phyloP scores from a whole-genome alignment of 2,329 filamentous ascomycete species.

The Coniochaeta sp. region DNA sequence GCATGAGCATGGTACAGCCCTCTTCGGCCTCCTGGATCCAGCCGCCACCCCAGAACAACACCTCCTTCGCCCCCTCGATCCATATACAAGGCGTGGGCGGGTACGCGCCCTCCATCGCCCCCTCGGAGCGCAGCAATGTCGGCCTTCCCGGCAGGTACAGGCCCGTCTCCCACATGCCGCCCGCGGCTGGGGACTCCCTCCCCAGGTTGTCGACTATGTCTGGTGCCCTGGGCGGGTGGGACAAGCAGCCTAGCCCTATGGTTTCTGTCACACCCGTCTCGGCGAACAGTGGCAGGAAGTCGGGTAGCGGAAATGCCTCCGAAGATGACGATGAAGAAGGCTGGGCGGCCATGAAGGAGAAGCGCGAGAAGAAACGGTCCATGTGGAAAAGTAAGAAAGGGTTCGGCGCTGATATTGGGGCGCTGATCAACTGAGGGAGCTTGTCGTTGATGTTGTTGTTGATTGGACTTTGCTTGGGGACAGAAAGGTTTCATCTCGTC shows the following conservation, averaged over 20 bases:
- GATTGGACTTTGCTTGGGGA: not conserved
- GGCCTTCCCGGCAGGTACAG: conserved; percentile 86
- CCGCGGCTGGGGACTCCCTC: conserved; percentile 17
- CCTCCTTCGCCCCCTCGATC: conserved; percentile 44
- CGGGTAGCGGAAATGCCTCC: conserved; percentile 37
- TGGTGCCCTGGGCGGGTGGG: conserved; percentile 24
- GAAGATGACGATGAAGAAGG: conserved; percentile 62
- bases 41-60: conserved; percentile 26
- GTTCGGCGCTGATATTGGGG: conserved; percentile 38
- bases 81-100: conserved; percentile 43
- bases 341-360: conserved; percentile 65
- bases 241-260: conserved; percentile 28
- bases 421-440: conserved; percentile 33
- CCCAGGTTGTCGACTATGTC: conserved; percentile 37
- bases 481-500: not conserved
- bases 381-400: conserved; percentile 57
- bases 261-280: conserved; percentile 10
- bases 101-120: conserved; percentile 88
- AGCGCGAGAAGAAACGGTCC: conserved; percentile 61
- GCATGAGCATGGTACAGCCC: conserved; percentile 80
- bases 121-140: conserved; percentile 90
- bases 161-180: conserved; percentile 63
- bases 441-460: not conserved
- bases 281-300: conserved; percentile 5
- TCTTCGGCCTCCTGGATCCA: conserved; percentile 53